Conservation (phyloP, 768 basidiomycete species). For the Mycena metata region DNA sequence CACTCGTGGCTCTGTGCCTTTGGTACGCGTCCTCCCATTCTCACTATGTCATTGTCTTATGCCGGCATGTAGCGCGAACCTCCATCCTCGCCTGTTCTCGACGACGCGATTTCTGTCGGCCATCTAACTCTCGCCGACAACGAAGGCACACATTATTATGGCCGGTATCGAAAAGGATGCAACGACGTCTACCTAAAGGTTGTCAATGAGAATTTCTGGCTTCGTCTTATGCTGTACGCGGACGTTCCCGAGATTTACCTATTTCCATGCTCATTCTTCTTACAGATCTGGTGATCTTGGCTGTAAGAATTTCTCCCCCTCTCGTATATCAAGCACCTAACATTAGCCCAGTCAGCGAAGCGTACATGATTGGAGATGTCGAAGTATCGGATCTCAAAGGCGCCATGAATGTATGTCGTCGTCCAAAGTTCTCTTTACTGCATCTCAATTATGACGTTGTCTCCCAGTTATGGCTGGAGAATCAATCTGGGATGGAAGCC, state of each 20-base stretch:
- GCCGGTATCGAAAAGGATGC: conserved; percentile 67
- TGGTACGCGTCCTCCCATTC: conserved; percentile 50
- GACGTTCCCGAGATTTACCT: conserved; percentile 36
- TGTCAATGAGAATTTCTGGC: conserved; percentile 75
- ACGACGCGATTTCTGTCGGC: conserved; percentile 69
- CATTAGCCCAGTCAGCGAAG: conserved; percentile 71
- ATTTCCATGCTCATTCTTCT: conserved; percentile 38
- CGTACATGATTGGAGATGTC: conserved; percentile 80
- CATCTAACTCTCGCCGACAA: conserved; percentile 74
- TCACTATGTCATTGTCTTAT: conserved; percentile 8
- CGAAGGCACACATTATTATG: conserved; percentile 71
- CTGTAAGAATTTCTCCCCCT: conserved; percentile 58
- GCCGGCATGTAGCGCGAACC: conserved; percentile 59
- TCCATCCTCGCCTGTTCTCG: conserved; percentile 72
- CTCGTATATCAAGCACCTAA: conserved; percentile 29
- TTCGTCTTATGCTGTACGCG: conserved; percentile 71
- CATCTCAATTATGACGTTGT: conserved; percentile 32
- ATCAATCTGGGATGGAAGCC: conserved; percentile 69
- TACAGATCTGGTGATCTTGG: conserved; percentile 72
- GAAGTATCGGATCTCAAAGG: conserved; percentile 71
- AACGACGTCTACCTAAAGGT: conserved; percentile 73
- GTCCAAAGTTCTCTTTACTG: conserved; percentile 15
- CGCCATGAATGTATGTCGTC: conserved; percentile 70
- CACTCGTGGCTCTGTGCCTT: conserved; percentile 64
- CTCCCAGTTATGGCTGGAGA: conserved; percentile 76